Percentiles rank a stretch among this genome's conserved stretches.
Conservation (phyloP, 805 yeast genomes). For the Cyberlindnera mrakii region DNA sequence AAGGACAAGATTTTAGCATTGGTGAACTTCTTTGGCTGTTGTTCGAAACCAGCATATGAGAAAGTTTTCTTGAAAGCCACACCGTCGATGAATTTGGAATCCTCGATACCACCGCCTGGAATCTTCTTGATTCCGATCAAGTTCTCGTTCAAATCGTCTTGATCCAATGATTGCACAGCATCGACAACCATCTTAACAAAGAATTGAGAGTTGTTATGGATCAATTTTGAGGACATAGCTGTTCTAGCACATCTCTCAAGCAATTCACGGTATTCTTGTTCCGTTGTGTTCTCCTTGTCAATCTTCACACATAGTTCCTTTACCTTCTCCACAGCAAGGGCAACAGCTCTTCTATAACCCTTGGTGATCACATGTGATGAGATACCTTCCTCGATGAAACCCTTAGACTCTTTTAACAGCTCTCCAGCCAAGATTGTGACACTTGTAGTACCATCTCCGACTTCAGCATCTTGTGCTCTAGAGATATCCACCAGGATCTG, state of each 20-base stretch:
- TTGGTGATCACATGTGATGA: conserved; percentile 83
- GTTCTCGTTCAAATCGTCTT: conserved; percentile 77
- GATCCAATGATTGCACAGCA: conserved; percentile 85
- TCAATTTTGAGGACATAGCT: conserved; percentile 94
- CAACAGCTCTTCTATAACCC: conserved; percentile 81
- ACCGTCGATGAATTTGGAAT: conserved; percentile 81
- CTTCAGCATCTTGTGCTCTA: conserved; percentile 95
- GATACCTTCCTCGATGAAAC: conserved; percentile 93
- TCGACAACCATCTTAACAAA: conserved; percentile 97
- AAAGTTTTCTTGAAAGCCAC: conserved; percentile 97
- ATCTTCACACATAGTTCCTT: conserved; percentile 72
- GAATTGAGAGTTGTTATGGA: conserved; percentile 79
- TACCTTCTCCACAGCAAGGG: conserved; percentile 67
- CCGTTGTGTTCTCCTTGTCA: conserved; percentile 40
- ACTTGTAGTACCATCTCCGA: conserved; percentile 97
- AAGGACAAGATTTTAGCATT: conserved; percentile 80
- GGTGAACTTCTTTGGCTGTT: conserved; percentile 82
- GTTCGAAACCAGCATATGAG: conserved; percentile 97
- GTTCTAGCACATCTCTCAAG: conserved; percentile 92
- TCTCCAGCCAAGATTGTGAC: conserved; percentile 95
- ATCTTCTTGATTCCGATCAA: conserved; percentile 92
- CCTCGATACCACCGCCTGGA: conserved; percentile 95
- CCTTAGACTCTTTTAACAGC: conserved; percentile 81
- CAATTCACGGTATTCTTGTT: conserved; percentile 57
- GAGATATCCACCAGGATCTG: conserved; percentile 91